Evolutionary conservation across 805 yeast species (phyloP).

Genomic region (Ogataea methylovora): DNA sequence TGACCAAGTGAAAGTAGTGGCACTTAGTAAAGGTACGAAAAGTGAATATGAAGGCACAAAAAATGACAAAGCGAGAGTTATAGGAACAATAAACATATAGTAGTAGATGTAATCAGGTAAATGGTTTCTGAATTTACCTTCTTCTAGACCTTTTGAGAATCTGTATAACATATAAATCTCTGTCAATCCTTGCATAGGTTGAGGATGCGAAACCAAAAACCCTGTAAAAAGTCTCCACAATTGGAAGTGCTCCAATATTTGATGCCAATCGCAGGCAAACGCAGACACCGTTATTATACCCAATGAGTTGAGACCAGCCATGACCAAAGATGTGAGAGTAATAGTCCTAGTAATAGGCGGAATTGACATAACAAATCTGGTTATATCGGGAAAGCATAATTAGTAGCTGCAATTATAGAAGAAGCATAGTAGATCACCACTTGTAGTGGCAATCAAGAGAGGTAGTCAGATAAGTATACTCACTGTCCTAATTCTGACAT

Average conservation of each 20-base stretch:
- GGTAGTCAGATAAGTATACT: constrained; percentile 4
- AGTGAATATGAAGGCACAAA: constrained; percentile 22
- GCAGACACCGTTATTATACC: constrained; percentile 16
- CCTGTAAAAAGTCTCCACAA: constrained; percentile 42
- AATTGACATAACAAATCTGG: constrained; percentile 32
- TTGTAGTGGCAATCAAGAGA: constrained; percentile 1
- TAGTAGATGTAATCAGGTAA: constrained; percentile 54
- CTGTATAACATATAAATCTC: constrained; percentile 51
- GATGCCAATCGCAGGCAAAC: constrained; percentile 24
- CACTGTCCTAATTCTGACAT: constrained; percentile 28
- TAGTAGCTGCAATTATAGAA: not conserved
- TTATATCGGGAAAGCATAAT: not conserved
- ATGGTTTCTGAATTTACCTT: constrained; percentile 37
- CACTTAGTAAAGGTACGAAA: constrained; percentile 37
- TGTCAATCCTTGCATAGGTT: constrained; percentile 37
- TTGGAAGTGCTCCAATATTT: constrained; percentile 27
- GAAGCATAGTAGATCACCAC: constrained; percentile 4
- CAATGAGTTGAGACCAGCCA: constrained; percentile 32
- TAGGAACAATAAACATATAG: constrained; percentile 39
- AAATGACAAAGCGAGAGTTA: constrained; percentile 30
- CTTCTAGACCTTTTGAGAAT: constrained; percentile 50
- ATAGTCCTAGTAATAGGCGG: constrained; percentile 60
- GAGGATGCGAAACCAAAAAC: constrained; percentile 35
- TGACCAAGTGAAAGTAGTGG: constrained; percentile 58
- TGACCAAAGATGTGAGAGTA: constrained; percentile 38